Base-by-base conservation (phyloP, 2,329 filamentous ascomycete genomes). In the Herpotrichia juniperi region DNA sequence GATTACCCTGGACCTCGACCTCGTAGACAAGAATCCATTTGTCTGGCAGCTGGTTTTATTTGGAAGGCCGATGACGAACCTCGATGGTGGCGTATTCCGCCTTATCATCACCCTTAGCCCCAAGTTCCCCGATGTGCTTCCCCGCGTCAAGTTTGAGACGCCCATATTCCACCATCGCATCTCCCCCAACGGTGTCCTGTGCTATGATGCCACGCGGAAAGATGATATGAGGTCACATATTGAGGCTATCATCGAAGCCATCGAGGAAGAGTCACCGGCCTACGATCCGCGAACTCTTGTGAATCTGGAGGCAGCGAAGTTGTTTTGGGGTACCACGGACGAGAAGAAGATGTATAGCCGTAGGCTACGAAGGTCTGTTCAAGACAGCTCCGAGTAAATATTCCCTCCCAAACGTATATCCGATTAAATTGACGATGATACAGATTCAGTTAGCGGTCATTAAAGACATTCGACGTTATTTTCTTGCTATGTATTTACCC, bases 271-370 rank as follows among this genome's bases (percentile, higher is more conserved):
- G 54, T 82, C 86, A 1, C 91, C 93, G 0, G 87, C 89, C 0
- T 97, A 96, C 67, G 94, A 99, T 68, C 94, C 94, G 1, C 84
- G 93, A 40, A 93, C 90, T 10, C 83, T 91, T 26, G 91, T 97
- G 31, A 88, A 96, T 58, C 89, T 87, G 0, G 93, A 96, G 65
- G 92, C 93, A 2, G 87, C 89, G 34, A 90, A 87, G 72, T 78
- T 97, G 40, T 94, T 88, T 68, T 99, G 94, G 93, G 92, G 92
- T 2, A 81, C 81, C 3, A 76, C 83, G 0, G 88, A 92, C 2
- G 88, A 93, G 47, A 89, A 90, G 69, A 96, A 93, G 75, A 76
- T 85, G 59, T 97, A 97, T 76, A 92, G 89, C 64, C 85, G 93
- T 47, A 85, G 86, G 55, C 79, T 97, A 56, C 85, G 93, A 47